Conservation (phyloP, 2,329 filamentous ascomycete genomes). For the Epichloe brachyelytri region DNA sequence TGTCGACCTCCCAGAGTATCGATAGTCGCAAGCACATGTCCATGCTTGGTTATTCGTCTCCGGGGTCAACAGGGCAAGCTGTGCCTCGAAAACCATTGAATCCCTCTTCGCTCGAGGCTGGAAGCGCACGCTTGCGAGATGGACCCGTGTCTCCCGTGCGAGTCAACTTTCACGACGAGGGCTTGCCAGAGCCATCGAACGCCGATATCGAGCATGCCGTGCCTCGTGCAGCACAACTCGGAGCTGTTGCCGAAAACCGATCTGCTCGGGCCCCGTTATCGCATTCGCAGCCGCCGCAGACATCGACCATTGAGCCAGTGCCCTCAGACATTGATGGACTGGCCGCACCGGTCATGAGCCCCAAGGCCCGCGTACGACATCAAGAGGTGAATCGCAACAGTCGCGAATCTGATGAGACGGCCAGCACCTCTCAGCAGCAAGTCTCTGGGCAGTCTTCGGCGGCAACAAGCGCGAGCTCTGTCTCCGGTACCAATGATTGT, state of each 20-base stretch:
- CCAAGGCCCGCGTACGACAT: conserved; percentile 17
- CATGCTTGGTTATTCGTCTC: conserved; percentile 2
- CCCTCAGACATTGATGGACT: conserved; percentile 4
- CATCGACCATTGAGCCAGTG: neutral
- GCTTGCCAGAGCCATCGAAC: conserved; percentile 39
- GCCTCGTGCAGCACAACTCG: conserved; percentile 13
- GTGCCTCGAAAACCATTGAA: conserved; percentile 24
- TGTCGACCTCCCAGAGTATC: conserved; percentile 15
- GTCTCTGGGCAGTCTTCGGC: conserved; percentile 39
- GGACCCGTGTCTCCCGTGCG: conserved; percentile 43
- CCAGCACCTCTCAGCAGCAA: conserved; percentile 34
- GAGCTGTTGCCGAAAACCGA: conserved; percentile 7
- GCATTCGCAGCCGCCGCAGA: neutral
- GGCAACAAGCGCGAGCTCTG: conserved; percentile 42
- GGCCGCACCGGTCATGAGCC: conserved; percentile 18
- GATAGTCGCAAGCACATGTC: conserved; percentile 10
- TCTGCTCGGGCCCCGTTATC: neutral
- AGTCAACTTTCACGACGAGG: conserved; percentile 39
- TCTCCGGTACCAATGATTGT: conserved; percentile 37
- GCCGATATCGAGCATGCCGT: conserved; percentile 34
- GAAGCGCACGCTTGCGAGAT: conserved; percentile 31
- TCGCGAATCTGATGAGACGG: conserved; percentile 39
- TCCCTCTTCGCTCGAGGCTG: conserved; percentile 13
- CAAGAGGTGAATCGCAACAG: conserved; percentile 33
- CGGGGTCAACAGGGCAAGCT: conserved; percentile 11